Evolutionary conservation across 225 moss, liverwort and hornwort species (phyloP).

Genomic region (Bryoerythrophyllum caledonicum): DNA sequence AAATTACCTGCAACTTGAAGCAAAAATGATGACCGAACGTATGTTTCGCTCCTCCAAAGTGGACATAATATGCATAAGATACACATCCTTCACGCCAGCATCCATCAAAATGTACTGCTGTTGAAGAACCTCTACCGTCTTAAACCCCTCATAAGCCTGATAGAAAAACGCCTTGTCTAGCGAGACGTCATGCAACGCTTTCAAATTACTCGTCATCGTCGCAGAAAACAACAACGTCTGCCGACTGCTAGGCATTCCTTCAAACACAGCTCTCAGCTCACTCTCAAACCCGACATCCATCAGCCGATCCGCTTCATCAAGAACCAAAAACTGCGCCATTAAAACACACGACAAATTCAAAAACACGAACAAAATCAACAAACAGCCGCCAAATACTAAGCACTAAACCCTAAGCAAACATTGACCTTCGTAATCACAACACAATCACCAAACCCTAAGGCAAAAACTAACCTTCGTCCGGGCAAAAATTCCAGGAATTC

Average conservation of each 20-base stretch:
- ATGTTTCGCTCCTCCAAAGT: slow-evolving; percentile 72
- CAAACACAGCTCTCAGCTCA: slow-evolving; percentile 75
- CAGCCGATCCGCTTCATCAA: slow-evolving; percentile 98
- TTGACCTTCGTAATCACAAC: too few relatives aligned
- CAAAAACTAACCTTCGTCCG: slow-evolving; percentile 57
- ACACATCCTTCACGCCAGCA: slow-evolving; percentile 90
- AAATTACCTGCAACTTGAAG: slow-evolving; percentile 83
- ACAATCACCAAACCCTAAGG: slow-evolving; percentile 16
- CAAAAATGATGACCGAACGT: slow-evolving; percentile 95
- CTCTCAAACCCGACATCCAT: slow-evolving; percentile 87
- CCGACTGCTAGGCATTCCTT: slow-evolving; percentile 60
- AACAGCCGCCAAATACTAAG: too few relatives aligned
- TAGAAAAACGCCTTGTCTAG: slow-evolving; percentile 73
- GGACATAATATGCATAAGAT: slow-evolving; percentile 80
- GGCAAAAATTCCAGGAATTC: slow-evolving; percentile 66
- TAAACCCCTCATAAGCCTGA: slow-evolving; percentile 73
- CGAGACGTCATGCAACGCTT: slow-evolving; percentile 77
- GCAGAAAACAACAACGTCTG: slow-evolving; percentile 96
- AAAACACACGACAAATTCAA: not conserved
- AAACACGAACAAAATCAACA: too few relatives aligned
- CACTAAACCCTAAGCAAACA: not conserved
- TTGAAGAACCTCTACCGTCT: slow-evolving; percentile 80
- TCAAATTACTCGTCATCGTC: slow-evolving; percentile 93
- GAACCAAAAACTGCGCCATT: slow-evolving; percentile 76
- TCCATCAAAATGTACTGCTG: slow-evolving; percentile 85